These are phyloP conservation scores for Rosellinia necatrix DNA, from an alignment of 2,329 filamentous ascomycete species.

Conservation along the genomic window DNA sequence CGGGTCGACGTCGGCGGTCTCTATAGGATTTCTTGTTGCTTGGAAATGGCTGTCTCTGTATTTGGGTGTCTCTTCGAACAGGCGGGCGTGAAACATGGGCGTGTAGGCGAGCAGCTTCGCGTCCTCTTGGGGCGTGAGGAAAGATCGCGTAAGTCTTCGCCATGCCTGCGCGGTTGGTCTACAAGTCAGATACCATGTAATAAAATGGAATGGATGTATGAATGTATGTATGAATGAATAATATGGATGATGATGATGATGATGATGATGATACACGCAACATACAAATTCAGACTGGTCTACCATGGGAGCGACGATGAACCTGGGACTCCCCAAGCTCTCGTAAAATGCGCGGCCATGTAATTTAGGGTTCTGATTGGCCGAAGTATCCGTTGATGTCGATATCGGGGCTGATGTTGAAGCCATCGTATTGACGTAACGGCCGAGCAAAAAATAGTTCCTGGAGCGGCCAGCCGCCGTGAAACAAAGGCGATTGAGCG, in stretches of 20 bases:
- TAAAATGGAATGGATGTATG: no score
- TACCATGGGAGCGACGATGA: conserved; percentile 94
- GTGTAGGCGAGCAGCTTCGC: conserved; percentile 81
- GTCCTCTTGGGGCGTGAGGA: conserved; percentile 70
- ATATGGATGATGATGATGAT: not conserved
- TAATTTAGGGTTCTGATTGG: conserved; percentile 58
- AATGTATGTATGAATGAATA: not conserved
- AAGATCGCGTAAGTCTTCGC: conserved; percentile 94
- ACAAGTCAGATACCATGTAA: conserved; percentile 11
- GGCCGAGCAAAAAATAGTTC: conserved; percentile 25
- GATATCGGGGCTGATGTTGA: conserved; percentile 35
- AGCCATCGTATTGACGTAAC: conserved; percentile 28
- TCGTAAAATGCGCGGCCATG: conserved; percentile 91
- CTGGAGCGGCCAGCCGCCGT: conserved; percentile 28
- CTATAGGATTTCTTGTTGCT: conserved; percentile 51
- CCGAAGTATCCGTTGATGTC: conserved; percentile 23
- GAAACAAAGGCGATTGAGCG: conserved; percentile 20
- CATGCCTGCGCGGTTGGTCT: conserved; percentile 68
- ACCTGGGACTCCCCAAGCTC: conserved; percentile 89
- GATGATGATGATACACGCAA: conserved; percentile 26
- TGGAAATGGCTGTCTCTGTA: conserved; percentile 86
- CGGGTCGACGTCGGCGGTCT: conserved; percentile 20
- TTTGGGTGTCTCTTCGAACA: conserved; percentile 76
- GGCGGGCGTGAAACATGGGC: conserved; percentile 92
- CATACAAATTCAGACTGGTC: conserved; percentile 96